Conservation (phyloP, 257 asterid species). For the Salvia hispanica region DNA sequence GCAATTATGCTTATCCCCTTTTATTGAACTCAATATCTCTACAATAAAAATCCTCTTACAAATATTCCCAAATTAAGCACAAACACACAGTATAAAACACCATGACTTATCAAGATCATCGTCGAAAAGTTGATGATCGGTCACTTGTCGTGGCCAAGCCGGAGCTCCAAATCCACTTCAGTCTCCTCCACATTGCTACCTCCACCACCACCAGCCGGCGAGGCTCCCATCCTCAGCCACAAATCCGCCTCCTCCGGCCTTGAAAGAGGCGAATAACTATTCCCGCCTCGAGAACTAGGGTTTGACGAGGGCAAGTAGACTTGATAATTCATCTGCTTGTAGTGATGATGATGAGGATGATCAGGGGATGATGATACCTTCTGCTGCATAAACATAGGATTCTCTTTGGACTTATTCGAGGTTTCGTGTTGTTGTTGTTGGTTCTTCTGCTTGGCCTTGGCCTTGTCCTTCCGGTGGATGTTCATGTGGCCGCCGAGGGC, state of each 20-base stretch:
- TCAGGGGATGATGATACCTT: slow-evolving; percentile 8
- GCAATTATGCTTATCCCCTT: slow-evolving; percentile 16
- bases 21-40: not conserved
- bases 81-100: not conserved
- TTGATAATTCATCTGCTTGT: slow-evolving; percentile 43
- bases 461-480: slow-evolving; percentile 81
- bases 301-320: slow-evolving; percentile 51
- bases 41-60: not conserved
- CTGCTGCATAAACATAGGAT: slow-evolving; percentile 31
- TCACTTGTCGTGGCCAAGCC: slow-evolving; percentile 65
- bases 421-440: slow-evolving; percentile 13
- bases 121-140: slow-evolving; percentile 1
- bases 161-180: slow-evolving; percentile 89
- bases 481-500: slow-evolving; percentile 97
- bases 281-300: slow-evolving; percentile 44
- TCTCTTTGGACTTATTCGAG: slow-evolving; percentile 5
- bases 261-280: slow-evolving; percentile 14
- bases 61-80: too few relatives aligned
- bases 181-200: slow-evolving; percentile 36
- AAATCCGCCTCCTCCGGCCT: slow-evolving; percentile 34
- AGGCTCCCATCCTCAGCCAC: slow-evolving; percentile 43
- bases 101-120: slow-evolving; percentile 10
- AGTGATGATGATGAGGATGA: slow-evolving; percentile 12
- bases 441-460: slow-evolving; percentile 51
- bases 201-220: slow-evolving; percentile 23